These are phyloP conservation scores for Podospora conica DNA, from an alignment of 495 filamentous ascomycete species.

Conservation along the genomic window DNA sequence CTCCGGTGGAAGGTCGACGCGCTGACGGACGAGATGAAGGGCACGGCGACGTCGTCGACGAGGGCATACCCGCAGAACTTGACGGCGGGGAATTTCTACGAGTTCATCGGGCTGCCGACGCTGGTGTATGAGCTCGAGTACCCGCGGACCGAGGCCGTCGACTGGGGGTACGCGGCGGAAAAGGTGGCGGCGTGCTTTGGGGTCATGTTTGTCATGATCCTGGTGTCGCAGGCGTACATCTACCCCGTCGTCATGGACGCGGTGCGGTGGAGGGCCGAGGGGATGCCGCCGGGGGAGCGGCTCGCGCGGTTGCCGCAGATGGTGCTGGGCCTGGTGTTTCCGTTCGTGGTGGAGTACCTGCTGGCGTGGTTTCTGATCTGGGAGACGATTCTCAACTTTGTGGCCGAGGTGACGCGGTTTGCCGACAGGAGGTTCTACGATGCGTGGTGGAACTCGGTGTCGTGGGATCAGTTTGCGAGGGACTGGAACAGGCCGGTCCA, in stretches of 20 bases:
- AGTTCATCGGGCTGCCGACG: constrained; percentile 66
- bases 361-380: constrained; percentile 70
- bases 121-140: constrained; percentile 74
- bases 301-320: constrained; percentile 64
- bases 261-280: constrained; percentile 56
- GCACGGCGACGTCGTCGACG: constrained; percentile 39
- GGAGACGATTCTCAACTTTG: constrained; percentile 71
- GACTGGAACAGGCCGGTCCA: constrained; percentile 71
- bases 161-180: constrained; percentile 67
- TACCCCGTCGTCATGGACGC: constrained; percentile 62
- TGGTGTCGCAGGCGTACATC: constrained; percentile 51
- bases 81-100: constrained; percentile 57
- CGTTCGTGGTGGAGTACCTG: constrained; percentile 69
- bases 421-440: constrained; percentile 75
- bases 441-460: constrained; percentile 61
- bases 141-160: constrained; percentile 59
- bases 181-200: constrained; percentile 63
- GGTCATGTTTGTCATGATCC: constrained; percentile 57
- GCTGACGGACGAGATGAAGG: constrained; percentile 56
- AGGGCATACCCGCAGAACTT: constrained; percentile 62
- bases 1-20: constrained; percentile 58
- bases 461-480: constrained; percentile 63
- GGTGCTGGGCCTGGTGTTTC: constrained; percentile 63
- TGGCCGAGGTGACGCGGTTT: constrained; percentile 66
- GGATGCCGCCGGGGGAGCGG: constrained; percentile 51